phyloP scores from a whole-genome alignment of 371 early-diverging fungal genomes.

The Vairimorpha ceranae region DNA sequence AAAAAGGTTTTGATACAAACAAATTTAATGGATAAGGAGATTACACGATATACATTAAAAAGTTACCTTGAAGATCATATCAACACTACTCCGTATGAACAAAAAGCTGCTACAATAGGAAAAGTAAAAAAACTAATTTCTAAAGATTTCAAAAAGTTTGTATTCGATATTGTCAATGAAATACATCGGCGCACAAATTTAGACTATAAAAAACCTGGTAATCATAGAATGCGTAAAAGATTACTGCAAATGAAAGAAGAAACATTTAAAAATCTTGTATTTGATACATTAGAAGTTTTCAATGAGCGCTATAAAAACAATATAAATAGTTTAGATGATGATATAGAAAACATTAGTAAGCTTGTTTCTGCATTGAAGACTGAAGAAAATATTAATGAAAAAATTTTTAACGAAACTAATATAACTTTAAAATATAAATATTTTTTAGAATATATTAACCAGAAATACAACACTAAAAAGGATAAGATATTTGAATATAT shows the following conservation, averaged over 20 bases:
- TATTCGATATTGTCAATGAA: conserved; percentile 61
- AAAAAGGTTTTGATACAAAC: too few relatives aligned
- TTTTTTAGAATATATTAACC: conserved; percentile 22
- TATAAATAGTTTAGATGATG: conserved; percentile 27
- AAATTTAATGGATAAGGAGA: conserved; percentile 8
- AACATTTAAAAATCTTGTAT: conserved; percentile 58
- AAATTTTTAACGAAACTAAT: conserved; percentile 23
- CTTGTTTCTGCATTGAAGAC: conserved; percentile 32
- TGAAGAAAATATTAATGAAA: not conserved
- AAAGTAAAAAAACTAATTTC: conserved; percentile 54
- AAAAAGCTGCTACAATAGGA: conserved; percentile 50
- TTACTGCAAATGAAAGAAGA: conserved; percentile 47
- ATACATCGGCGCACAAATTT: conserved; percentile 44
- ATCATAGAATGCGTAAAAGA: conserved; percentile 47
- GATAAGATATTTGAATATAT: conserved; percentile 34
- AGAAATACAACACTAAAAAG: not conserved
- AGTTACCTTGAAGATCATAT: conserved; percentile 14
- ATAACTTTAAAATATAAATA: conserved; percentile 11
- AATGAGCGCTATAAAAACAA: conserved; percentile 38
- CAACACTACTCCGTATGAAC: not conserved
- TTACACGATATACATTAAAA: conserved; percentile 28
- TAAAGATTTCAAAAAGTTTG: conserved; percentile 56
- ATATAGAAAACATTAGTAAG: conserved; percentile 48
- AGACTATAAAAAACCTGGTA: conserved; percentile 22
- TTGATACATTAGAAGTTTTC: conserved; percentile 57